Evolutionary conservation across 768 basidiomycete species (phyloP).

Genomic region (Naganishia vaughanmartiniae): DNA sequence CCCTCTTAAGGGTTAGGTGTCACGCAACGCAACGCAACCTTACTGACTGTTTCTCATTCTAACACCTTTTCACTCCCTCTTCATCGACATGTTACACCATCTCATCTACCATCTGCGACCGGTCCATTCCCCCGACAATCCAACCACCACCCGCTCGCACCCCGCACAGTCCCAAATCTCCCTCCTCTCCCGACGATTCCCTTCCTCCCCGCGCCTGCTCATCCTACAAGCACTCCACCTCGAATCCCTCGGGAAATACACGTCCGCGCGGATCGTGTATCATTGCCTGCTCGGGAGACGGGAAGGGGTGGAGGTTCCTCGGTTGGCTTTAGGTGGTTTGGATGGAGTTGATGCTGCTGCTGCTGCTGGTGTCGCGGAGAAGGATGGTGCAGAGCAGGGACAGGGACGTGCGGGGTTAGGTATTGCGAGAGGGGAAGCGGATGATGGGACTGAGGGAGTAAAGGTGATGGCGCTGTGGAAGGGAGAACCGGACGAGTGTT

Average conservation of each 20-base stretch:
- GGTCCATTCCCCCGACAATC: background rate
- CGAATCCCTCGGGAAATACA: slow-evolving; percentile 42
- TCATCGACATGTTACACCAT: no score
- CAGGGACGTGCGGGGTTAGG: no score
- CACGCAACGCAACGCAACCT: no score
- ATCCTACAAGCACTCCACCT: slow-evolving; percentile 46
- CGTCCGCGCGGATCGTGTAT: slow-evolving; percentile 42
- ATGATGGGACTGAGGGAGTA: slow-evolving; percentile 39
- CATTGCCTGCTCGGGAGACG: slow-evolving; percentile 36
- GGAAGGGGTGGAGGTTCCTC: slow-evolving; percentile 7
- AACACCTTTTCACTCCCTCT: no score
- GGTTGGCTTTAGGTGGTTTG: background rate
- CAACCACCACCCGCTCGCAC: no score
- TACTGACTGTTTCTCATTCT: no score
- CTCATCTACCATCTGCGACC: no score
- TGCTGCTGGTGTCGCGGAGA: no score
- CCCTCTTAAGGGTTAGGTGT: no score
- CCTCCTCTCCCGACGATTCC: slow-evolving; percentile 41
- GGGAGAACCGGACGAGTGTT: slow-evolving; percentile 26
- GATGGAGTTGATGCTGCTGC: no score
- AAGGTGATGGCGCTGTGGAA: slow-evolving; percentile 40
- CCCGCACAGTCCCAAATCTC: slow-evolving; percentile 42
- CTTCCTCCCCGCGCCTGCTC: slow-evolving; percentile 45
- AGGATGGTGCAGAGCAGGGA: no score
- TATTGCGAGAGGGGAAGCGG: background rate